A percentile compares a stretch with the other conserved stretches of the same genome.
Evolutionary conservation across 352 stramenopile genomes (phyloP).

Genomic region (Phytopythium delawarense): DNA sequence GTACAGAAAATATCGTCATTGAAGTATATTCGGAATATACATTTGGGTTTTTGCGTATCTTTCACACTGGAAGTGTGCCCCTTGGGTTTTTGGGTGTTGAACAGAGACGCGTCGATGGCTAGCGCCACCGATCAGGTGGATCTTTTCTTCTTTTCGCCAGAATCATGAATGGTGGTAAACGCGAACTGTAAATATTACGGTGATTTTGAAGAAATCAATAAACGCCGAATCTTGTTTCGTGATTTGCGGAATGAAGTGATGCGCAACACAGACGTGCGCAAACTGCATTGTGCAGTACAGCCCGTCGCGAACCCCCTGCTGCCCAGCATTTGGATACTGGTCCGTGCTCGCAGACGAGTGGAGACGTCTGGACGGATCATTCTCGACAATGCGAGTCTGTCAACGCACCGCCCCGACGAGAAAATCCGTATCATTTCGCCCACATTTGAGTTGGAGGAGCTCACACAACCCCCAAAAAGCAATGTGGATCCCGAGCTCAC

Average conservation of each 20-base stretch:
- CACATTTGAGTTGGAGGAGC: background rate
- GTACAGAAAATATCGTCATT: no score
- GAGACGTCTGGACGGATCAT: background rate
- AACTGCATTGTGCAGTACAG: no score
- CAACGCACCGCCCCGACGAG: background rate
- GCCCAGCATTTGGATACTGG: no score
- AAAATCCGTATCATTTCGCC: constrained; percentile 3
- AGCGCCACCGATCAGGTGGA: constrained; percentile 3
- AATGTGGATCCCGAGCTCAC: background rate
- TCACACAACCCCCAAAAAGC: no score
- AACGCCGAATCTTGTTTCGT: no score
- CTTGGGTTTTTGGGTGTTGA: background rate
- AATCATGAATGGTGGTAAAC: no score
- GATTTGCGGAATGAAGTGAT: no score
- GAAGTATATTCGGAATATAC: no score
- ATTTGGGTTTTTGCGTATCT: no score
- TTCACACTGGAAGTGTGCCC: no score
- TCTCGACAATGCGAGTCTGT: background rate
- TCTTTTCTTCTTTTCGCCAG: background rate
- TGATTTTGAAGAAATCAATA: background rate
- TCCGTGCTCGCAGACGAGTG: background rate
- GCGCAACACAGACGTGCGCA: no score
- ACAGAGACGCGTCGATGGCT: background rate
- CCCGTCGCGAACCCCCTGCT: no score
- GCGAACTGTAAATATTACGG: background rate